phyloP scores from a whole-genome alignment of 73 alveolate genomes.

The Stentor coeruleus region DNA sequence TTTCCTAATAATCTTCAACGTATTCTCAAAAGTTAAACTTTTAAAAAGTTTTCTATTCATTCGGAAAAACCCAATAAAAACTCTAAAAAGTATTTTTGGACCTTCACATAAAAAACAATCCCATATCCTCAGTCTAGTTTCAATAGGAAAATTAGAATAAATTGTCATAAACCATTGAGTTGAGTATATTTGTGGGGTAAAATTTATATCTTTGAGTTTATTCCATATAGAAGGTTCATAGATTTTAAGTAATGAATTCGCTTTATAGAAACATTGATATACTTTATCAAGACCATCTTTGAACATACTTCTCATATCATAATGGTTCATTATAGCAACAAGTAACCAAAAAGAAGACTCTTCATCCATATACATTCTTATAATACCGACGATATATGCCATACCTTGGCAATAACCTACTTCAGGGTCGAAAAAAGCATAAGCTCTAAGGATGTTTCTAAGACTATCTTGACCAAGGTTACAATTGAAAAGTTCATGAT shows the following conservation, averaged over 20 bases:
- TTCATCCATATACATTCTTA: conserved; percentile 48
- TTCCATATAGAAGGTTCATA: neutral
- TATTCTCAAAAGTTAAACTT: conserved; percentile 10
- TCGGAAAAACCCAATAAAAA: conserved; percentile 69
- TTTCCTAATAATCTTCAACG: neutral
- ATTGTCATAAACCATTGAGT: conserved; percentile 87
- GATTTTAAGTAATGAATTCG: conserved; percentile 17
- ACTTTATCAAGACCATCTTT: neutral
- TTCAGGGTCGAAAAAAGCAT: conserved; percentile 43
- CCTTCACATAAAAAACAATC: conserved; percentile 81
- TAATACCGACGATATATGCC: conserved; percentile 51
- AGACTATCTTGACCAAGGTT: conserved; percentile 39
- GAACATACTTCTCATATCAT: conserved; percentile 2
- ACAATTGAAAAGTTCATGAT: conserved; percentile 1
- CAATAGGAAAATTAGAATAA: conserved; percentile 54
- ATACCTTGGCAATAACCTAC: conserved; percentile 59
- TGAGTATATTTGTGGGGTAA: conserved; percentile 76
- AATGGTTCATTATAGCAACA: neutral
- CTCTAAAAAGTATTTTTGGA: conserved; percentile 65
- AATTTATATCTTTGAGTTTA: conserved; percentile 11
- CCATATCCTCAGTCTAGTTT: conserved; percentile 68
- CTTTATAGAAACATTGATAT: conserved; percentile 29
- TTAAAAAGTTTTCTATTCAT: conserved; percentile 31
- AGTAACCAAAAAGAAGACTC: conserved; percentile 49
- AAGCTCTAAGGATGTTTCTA: conserved; percentile 42